Evolutionary conservation across 371 early-diverging fungal genomes (phyloP).

Genomic region (Capillidium heterosporum): DNA sequence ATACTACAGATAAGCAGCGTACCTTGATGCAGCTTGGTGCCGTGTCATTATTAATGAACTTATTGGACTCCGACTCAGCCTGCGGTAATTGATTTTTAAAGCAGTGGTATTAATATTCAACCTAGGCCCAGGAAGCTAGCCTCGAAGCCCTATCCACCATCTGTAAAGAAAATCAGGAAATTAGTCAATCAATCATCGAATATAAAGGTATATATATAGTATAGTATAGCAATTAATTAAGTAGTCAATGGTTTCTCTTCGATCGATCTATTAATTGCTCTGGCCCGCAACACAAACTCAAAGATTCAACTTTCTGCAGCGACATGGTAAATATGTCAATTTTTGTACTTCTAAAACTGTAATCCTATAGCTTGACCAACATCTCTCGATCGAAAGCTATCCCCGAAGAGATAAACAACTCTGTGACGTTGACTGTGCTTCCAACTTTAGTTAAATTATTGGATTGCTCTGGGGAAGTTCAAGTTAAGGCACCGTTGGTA

Average conservation of each 20-base stretch:
- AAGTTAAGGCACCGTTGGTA: background rate
- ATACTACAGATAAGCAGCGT: slow-evolving; percentile 34
- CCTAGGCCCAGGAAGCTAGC: slow-evolving; percentile 54
- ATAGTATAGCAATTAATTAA: slow-evolving; percentile 1
- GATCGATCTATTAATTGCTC: slow-evolving; percentile 30
- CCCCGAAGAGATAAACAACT: slow-evolving; percentile 31
- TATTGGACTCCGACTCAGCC: slow-evolving; percentile 34
- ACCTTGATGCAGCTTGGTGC: slow-evolving; percentile 36
- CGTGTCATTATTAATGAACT: slow-evolving; percentile 31
- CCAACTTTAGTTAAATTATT: slow-evolving; percentile 64
- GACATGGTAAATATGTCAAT: slow-evolving; percentile 28
- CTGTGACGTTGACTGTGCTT: slow-evolving; percentile 30
- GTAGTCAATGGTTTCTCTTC: slow-evolving; percentile 13
- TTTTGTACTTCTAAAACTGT: background rate
- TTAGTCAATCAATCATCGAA: slow-evolving; percentile 26
- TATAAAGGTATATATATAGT: slow-evolving; percentile 5
- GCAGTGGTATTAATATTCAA: background rate
- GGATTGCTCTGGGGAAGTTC: slow-evolving; percentile 43
- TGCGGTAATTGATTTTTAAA: slow-evolving; percentile 6
- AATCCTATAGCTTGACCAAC: slow-evolving; percentile 34
- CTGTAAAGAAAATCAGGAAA: slow-evolving; percentile 34
- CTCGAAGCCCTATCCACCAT: slow-evolving; percentile 54
- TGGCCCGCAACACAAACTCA: slow-evolving; percentile 37
- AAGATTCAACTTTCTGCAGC: slow-evolving; percentile 48
- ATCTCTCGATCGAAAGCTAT: slow-evolving; percentile 41